Percentiles rank a stretch among this genome's conserved stretches.
phyloP scores from a whole-genome alignment of 176 grass and related monocot genomes.

The Pontederia paniculata region DNA sequence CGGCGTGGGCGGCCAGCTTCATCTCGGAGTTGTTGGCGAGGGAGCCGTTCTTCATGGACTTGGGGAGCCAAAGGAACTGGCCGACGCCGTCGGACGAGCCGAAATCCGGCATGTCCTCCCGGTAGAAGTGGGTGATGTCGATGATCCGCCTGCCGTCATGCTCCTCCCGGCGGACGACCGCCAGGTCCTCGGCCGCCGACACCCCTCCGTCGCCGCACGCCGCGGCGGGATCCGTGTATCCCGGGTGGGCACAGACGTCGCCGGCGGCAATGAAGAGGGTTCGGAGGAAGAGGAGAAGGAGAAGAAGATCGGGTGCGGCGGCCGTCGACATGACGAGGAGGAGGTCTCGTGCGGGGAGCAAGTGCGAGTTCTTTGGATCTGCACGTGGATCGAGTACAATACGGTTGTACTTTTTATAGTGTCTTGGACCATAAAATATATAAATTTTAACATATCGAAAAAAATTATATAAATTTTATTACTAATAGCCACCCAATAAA shows the following conservation, averaged over 20 bases:
- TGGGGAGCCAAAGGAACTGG: constrained; percentile 32
- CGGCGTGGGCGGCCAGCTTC: constrained; percentile 34
- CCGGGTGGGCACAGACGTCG: constrained; percentile 3
- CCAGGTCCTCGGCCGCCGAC: background rate
- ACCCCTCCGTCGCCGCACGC: constrained; percentile 5
- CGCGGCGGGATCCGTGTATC: background rate
- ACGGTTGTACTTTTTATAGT: too few relatives aligned
- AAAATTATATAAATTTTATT: too few relatives aligned
- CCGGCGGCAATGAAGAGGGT: background rate
- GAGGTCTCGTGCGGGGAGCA: constrained; percentile 7
- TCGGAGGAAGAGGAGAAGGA: background rate
- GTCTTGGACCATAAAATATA: too few relatives aligned
- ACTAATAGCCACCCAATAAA: too few relatives aligned
- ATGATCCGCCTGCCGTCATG: constrained; percentile 49
- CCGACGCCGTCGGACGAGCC: constrained; percentile 27
- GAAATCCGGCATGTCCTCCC: constrained; percentile 38
- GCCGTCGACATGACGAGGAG: background rate
- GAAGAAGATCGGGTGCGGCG: background rate
- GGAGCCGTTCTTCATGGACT: constrained; percentile 63
- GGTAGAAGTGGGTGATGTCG: constrained; percentile 76
- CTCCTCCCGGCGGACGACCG: constrained; percentile 25
- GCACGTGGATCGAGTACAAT: too few relatives aligned
- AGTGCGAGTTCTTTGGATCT: background rate
- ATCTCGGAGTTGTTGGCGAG: constrained; percentile 65
- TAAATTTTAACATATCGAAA: too few relatives aligned